A percentile compares a stretch with the other conserved stretches of the same genome.
phyloP scores from a whole-genome alignment of 805 yeast species.

The Priceomyces castillae region DNA sequence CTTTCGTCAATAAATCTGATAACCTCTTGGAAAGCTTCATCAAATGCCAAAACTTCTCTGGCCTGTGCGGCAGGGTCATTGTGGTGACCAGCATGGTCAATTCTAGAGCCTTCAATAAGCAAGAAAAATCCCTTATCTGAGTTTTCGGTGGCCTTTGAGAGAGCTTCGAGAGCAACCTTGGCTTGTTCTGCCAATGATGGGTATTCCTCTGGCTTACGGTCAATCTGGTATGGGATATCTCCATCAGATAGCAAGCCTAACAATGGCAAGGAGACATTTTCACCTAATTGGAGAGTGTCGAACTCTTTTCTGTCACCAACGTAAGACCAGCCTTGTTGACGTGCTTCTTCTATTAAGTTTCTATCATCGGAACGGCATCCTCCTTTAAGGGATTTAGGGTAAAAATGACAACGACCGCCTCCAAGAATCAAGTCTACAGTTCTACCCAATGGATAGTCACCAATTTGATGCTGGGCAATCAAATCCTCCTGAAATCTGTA shows the following conservation, averaged over 20 bases:
- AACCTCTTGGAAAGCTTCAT: conserved; percentile 74
- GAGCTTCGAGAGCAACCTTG: conserved; percentile 65
- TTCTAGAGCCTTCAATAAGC: conserved; percentile 86
- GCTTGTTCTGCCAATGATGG: conserved; percentile 85
- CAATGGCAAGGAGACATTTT: conserved; percentile 69
- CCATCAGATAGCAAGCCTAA: conserved; percentile 70
- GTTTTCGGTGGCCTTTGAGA: conserved; percentile 63
- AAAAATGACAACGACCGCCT: conserved; percentile 86
- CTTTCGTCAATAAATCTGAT: conserved; percentile 63
- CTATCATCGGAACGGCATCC: conserved; percentile 71
- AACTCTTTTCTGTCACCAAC: conserved; percentile 59
- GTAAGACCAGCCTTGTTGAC: conserved; percentile 58
- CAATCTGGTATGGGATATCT: conserved; percentile 84
- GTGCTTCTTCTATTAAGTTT: conserved; percentile 66
- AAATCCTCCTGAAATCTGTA: conserved; percentile 75
- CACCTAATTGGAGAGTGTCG: conserved; percentile 52
- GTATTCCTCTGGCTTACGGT: conserved; percentile 55
- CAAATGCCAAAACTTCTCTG: conserved; percentile 84
- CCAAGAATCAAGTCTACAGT: conserved; percentile 83
- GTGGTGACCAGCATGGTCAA: conserved; percentile 93
- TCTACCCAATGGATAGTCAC: conserved; percentile 74
- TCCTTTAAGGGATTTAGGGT: conserved; percentile 49
- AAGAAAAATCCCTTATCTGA: conserved; percentile 84
- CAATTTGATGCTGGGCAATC: conserved; percentile 86
- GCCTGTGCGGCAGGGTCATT: conserved; percentile 96